phyloP scores from a whole-genome alignment of 805 yeast species.

The Blastobotrys muscicola region DNA sequence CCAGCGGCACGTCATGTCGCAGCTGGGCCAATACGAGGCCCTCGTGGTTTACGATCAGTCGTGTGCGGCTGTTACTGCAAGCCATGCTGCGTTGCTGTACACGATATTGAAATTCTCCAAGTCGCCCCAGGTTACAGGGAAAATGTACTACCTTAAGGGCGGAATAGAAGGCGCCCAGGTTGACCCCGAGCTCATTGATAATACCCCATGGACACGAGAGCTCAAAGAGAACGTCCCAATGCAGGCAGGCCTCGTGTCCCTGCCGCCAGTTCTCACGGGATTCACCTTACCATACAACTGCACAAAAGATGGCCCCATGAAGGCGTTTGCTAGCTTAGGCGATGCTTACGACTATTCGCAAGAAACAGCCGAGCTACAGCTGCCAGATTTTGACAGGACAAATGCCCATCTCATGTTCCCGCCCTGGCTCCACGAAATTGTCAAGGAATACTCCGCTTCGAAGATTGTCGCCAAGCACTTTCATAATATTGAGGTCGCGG shows the following conservation, averaged over 20 bases:
- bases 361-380: constrained; percentile 7
- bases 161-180: constrained; percentile 9
- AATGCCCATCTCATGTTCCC: constrained; percentile 32
- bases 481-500: constrained; percentile 56
- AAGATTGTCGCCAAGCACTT: constrained; percentile 43
- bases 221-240: background rate
- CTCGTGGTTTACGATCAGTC: constrained; percentile 44
- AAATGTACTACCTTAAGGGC: constrained; percentile 21
- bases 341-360: constrained; percentile 15
- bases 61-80: constrained; percentile 9
- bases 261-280: constrained; percentile 22
- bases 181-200: too few relatives aligned
- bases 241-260: constrained; percentile 4
- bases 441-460: constrained; percentile 32
- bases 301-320: constrained; percentile 15
- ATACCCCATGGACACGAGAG: background rate
- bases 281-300: constrained; percentile 16
- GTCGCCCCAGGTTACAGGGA: constrained; percentile 16
- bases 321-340: constrained; percentile 16
- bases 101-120: constrained; percentile 23
- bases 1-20: constrained; percentile 20
- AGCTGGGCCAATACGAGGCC: constrained; percentile 13
- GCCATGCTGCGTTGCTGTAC: constrained; percentile 16
- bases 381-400: constrained; percentile 13
- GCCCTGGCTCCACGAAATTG: constrained; percentile 39